Percentiles rank a stretch among this genome's conserved stretches.
Conservation (phyloP, 2,329 filamentous ascomycete species). For the Sarocladium kiliense region DNA sequence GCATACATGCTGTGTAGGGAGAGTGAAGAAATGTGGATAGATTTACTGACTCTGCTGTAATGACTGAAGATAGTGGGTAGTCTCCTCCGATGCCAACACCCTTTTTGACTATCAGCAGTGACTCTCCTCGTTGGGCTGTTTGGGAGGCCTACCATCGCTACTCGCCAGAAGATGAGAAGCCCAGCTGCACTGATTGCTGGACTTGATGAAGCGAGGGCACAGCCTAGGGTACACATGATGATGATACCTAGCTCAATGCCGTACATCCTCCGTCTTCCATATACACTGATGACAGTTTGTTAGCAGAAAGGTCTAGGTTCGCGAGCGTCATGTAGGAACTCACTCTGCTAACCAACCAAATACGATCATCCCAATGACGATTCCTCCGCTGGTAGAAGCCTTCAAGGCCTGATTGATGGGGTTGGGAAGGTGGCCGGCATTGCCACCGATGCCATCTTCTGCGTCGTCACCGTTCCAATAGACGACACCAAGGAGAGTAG, state of each 20-base stretch:
- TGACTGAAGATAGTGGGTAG: conserved; percentile 75
- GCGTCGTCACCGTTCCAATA: conserved; percentile 55
- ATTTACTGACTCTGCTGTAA: conserved; percentile 62
- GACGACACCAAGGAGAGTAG: conserved; percentile 67
- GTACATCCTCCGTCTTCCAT: conserved; percentile 78
- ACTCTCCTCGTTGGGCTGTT: background rate
- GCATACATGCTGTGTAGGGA: too few relatives aligned
- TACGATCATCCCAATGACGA: conserved; percentile 69
- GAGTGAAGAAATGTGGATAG: too few relatives aligned
- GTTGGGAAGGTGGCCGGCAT: conserved; percentile 55
- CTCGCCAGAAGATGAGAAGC: conserved; percentile 68
- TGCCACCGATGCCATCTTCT: conserved; percentile 42
- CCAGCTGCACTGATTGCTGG: conserved; percentile 54
- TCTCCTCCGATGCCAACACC: conserved; percentile 77
- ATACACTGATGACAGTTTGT: conserved; percentile 31
- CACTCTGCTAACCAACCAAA: conserved; percentile 74
- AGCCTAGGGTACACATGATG: conserved; percentile 64
- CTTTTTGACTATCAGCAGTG: conserved; percentile 16
- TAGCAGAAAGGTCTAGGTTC: too few relatives aligned
- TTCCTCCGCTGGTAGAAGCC: conserved; percentile 74
- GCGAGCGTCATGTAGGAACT: too few relatives aligned
- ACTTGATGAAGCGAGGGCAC: conserved; percentile 58
- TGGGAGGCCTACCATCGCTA: conserved; percentile 56
- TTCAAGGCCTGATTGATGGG: conserved; percentile 70
- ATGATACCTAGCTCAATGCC: conserved; percentile 71